Evolutionary conservation across 2,329 filamentous ascomycete genomes (phyloP).

Genomic region (Ophiognomonia clavigignenti-juglandacearum): DNA sequence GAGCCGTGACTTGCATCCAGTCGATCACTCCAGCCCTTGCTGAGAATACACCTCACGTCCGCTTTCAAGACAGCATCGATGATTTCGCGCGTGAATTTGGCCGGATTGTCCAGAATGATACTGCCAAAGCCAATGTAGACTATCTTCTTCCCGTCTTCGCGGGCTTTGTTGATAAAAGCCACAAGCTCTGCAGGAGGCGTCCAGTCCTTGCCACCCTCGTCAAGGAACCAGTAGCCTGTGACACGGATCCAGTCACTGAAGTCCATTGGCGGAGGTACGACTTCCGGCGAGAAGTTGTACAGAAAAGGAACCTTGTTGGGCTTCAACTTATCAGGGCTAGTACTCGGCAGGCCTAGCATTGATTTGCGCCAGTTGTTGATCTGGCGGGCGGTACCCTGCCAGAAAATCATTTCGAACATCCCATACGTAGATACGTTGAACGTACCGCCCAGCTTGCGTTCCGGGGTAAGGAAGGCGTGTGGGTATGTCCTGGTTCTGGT

Average conservation of each 20-base stretch:
- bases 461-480: slow-evolving; percentile 90
- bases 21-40: slow-evolving; percentile 95
- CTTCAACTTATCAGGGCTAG: slow-evolving; percentile 84
- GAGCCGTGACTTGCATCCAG: slow-evolving; percentile 21
- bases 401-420: slow-evolving; percentile 95
- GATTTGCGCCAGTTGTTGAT: slow-evolving; percentile 90
- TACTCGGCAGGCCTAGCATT: slow-evolving; percentile 71
- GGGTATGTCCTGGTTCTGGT: slow-evolving; percentile 92
- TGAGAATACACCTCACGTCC: slow-evolving; percentile 89
- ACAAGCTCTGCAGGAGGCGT: slow-evolving; percentile 69
- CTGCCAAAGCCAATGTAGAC: slow-evolving; percentile 98
- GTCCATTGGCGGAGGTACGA: slow-evolving; percentile 90
- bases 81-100: slow-evolving; percentile 85
- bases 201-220: slow-evolving; percentile 64
- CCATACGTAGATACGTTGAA: slow-evolving; percentile 96
- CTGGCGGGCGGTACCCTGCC: slow-evolving; percentile 87
- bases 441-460: slow-evolving; percentile 88
- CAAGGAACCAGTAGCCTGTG: slow-evolving; percentile 96
- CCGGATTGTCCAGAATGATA: slow-evolving; percentile 87
- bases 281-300: slow-evolving; percentile 93
- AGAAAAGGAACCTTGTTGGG: slow-evolving; percentile 96
- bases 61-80: slow-evolving; percentile 87
- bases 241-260: slow-evolving; percentile 97
- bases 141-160: slow-evolving; percentile 78
- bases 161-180: slow-evolving; percentile 79